Evolutionary conservation across 208 protist genomes (phyloP).

Genomic region (Hexamita inflata): DNA sequence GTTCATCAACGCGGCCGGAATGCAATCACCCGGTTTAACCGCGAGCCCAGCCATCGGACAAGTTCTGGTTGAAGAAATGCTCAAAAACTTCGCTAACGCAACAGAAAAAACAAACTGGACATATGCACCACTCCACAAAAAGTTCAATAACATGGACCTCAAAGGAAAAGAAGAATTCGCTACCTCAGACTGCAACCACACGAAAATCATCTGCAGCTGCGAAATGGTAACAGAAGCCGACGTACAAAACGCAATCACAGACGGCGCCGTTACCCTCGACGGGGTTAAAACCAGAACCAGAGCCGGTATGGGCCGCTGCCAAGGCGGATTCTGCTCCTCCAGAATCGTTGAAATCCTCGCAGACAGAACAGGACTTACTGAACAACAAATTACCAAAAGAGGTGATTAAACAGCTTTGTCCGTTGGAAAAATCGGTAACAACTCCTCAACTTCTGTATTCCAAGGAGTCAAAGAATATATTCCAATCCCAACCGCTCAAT

Average conservation of each 20-base stretch:
- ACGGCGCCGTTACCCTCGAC: slow-evolving; percentile 21
- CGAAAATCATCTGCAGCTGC: slow-evolving; percentile 33
- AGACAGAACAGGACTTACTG: neutral
- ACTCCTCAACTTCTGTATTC: no score
- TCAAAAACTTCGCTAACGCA: neutral
- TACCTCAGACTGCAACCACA: neutral
- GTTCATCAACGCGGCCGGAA: slow-evolving; percentile 27
- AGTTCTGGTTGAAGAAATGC: neutral
- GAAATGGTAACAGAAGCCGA: slow-evolving; percentile 33
- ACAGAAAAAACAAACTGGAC: neutral
- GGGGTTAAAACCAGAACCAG: slow-evolving; percentile 29
- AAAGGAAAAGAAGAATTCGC: neutral
- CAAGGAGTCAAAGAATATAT: no score
- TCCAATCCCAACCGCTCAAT: no score
- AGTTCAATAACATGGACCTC: neutral
- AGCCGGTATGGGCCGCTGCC: slow-evolving; percentile 31
- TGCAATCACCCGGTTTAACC: slow-evolving; percentile 37
- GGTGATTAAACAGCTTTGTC: no score
- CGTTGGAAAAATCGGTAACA: no score
- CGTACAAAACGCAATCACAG: slow-evolving; percentile 30
- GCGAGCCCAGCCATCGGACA: slow-evolving; percentile 29
- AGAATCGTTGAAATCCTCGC: slow-evolving; percentile 22
- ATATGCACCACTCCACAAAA: neutral
- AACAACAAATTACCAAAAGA: neutral
- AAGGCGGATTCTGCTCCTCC: slow-evolving; percentile 29